phyloP scores from a whole-genome alignment of 768 basidiomycete genomes.

The Sporobolomyces roseus region DNA sequence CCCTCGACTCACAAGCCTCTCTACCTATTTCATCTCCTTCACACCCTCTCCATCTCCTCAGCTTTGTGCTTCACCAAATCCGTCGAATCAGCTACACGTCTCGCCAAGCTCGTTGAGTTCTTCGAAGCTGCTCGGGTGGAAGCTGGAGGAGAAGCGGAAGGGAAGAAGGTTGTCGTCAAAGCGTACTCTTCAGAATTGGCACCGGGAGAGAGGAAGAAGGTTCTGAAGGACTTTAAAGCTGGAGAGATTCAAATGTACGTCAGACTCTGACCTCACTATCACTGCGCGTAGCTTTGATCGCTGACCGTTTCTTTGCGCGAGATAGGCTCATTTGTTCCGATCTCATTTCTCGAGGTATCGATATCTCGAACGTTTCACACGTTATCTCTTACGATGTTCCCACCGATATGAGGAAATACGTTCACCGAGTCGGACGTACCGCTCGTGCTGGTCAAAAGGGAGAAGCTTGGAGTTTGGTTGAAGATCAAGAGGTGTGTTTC shows the following conservation, averaged over 20 bases:
- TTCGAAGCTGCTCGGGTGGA: conserved; percentile 58
- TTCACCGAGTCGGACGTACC: conserved; percentile 93
- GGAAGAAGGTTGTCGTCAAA: conserved; percentile 52
- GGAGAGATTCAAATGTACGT: conserved; percentile 78
- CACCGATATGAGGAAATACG: conserved; percentile 96
- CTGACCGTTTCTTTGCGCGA: background rate
- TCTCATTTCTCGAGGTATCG: conserved; percentile 90
- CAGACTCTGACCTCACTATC: background rate
- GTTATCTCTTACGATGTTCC: conserved; percentile 95
- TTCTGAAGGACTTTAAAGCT: conserved; percentile 74
- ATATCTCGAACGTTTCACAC: conserved; percentile 84
- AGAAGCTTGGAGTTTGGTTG: conserved; percentile 89
- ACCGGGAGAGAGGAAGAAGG: conserved; percentile 64
- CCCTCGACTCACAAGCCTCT: conserved; percentile 78
- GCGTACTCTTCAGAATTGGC: conserved; percentile 86
- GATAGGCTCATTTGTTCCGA: conserved; percentile 90
- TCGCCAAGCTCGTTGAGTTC: conserved; percentile 74
- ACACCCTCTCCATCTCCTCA: conserved; percentile 59
- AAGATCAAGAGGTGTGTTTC: conserved; percentile 66
- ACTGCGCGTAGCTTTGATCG: conserved; percentile 47
- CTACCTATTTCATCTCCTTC: conserved; percentile 79
- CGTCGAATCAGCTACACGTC: conserved; percentile 77
- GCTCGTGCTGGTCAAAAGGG: conserved; percentile 86
- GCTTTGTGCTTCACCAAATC: conserved; percentile 96
- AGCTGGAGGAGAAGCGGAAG: no score